phyloP scores from a whole-genome alignment of 495 filamentous ascomycete species.

The Articulospora tetracladia region DNA sequence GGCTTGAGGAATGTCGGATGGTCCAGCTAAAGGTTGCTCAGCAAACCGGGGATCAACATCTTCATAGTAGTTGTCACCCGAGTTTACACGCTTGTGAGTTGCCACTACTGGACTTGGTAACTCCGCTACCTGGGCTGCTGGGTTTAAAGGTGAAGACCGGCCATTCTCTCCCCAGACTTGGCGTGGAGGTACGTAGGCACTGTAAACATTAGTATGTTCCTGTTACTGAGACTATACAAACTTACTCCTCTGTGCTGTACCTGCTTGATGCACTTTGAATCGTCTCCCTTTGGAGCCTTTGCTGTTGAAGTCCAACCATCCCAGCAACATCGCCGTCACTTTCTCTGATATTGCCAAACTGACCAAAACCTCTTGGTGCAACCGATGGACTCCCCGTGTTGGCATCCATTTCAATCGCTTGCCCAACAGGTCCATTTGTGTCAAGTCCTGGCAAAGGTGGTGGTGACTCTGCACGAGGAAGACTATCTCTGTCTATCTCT shows the following conservation, averaged over 20 bases:
- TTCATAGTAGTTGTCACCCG: conserved; percentile 73
- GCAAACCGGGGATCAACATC: conserved; percentile 89
- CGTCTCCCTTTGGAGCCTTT: conserved; percentile 36
- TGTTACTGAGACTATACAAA: conserved; percentile 8
- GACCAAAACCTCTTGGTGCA: conserved; percentile 36
- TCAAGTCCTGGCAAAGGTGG: conserved; percentile 58
- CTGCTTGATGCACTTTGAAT: conserved; percentile 58
- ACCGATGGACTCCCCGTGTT: conserved; percentile 45
- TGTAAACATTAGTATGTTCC: conserved; percentile 32
- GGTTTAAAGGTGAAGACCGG: conserved; percentile 37
- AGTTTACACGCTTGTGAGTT: conserved; percentile 32
- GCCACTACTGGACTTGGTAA: conserved; percentile 28
- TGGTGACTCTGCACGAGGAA: conserved; percentile 56
- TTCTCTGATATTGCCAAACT: conserved; percentile 51
- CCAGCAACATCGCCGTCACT: conserved; percentile 66
- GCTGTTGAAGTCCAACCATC: conserved; percentile 65
- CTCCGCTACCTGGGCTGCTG: conserved; percentile 29
- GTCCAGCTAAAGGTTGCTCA: conserved; percentile 22
- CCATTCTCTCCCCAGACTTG: conserved; percentile 50
- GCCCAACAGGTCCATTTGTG: conserved; percentile 48
- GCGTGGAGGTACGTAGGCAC: conserved; percentile 62
- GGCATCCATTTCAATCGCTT: conserved; percentile 83
- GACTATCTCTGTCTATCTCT: conserved; percentile 27
- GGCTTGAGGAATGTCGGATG: conserved; percentile 14
- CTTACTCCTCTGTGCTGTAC: conserved; percentile 76